Conservation (phyloP, 2,329 filamentous ascomycete species). For the Remersonia thermophila region DNA sequence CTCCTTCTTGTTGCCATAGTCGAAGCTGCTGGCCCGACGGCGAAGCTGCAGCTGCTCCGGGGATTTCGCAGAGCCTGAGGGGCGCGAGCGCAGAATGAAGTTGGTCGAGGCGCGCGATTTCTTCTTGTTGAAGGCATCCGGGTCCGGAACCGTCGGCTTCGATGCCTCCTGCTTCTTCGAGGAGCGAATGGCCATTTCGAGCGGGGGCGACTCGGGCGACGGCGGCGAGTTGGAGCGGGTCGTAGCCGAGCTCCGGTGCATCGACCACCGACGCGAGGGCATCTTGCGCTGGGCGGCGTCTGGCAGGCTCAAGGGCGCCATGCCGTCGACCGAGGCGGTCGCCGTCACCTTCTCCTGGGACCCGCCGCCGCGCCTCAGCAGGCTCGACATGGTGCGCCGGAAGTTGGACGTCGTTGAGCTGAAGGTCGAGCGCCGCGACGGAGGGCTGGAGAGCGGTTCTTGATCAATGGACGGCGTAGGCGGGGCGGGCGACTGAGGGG, state of each 20-base stretch:
- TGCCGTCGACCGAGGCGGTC: constrained; percentile 12
- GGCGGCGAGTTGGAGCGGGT: constrained; percentile 38
- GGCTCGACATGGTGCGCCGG: constrained; percentile 36
- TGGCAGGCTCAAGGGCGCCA: constrained; percentile 19
- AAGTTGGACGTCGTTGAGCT: constrained; percentile 29
- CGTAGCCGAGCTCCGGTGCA: constrained; percentile 33
- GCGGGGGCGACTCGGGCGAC: constrained; percentile 34
- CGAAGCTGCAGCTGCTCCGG: constrained; percentile 14
- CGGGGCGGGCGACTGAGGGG: constrained; percentile 5
- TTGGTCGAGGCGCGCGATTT: constrained; percentile 42
- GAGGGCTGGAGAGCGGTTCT: constrained; percentile 20
- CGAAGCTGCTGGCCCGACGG: constrained; percentile 38
- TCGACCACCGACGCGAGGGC: constrained; percentile 32
- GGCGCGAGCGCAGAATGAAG: constrained; percentile 34
- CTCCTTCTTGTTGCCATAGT: constrained; percentile 23
- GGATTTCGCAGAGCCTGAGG: constrained; percentile 10
- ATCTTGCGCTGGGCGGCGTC: constrained; percentile 17
- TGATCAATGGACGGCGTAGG: constrained; percentile 14
- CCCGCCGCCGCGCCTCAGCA: constrained; percentile 35
- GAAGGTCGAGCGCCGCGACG: constrained; percentile 30
- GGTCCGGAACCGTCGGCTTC: constrained; percentile 25
- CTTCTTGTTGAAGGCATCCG: constrained; percentile 35
- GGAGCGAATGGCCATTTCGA: constrained; percentile 28
- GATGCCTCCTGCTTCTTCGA: constrained; percentile 13
- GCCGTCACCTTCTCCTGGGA: constrained; percentile 18